Evolutionary conservation across 2,329 filamentous ascomycete species (phyloP), one percentile per base, ranked within the genome.

Genomic region (Fusarium guadeloupense): DNA sequence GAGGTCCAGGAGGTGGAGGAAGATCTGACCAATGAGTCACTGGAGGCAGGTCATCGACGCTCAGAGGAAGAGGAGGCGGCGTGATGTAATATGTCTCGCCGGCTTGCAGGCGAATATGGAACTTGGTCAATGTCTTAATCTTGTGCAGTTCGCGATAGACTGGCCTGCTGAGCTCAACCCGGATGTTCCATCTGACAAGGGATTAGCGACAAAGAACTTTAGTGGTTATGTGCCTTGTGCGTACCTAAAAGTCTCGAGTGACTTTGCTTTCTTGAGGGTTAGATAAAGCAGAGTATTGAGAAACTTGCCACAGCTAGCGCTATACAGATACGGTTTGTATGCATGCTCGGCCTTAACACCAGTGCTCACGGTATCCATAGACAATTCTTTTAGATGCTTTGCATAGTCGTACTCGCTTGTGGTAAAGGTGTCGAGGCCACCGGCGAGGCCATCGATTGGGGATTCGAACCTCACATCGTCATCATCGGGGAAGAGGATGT

Each of bases 351-450:
- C 83, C 69, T 83, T 83, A 46, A 76, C 71, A 9, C 83, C 84
- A 9, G 78, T 76, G 58, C 78, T 82, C 21, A 83, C 72, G 1
- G 84, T 85, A 59, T 87, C 85, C 56, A 89, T 77, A 26, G 77
- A 80, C 31, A 89, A 74, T 51, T 84, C 80, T 58, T 79, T 79
- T 25, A 89, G 74, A 67, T 87, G 81, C 59, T 81, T 75, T 21
- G 83, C 84, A 74, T 89, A 88, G 72, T 88, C 78, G 74, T 88
- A 87, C 25, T 87, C 80, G 76, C 85, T 88, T 1, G 85, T 85
- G 25, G 81, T 83, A 48, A 89, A 83, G 5, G 86, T 88, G 50
- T 88, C 82, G 41, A 89, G 78, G 4, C 85, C 82, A 19, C 79
- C 79, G 3, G 85, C 83, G 28, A 89, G 78, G 5, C 81, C 78